Evolutionary conservation across 1,284 basidiomycete species (phyloP), one percentile per base, ranked within the genome.

Genomic region (Cutaneotrichosporon sp.): DNA sequence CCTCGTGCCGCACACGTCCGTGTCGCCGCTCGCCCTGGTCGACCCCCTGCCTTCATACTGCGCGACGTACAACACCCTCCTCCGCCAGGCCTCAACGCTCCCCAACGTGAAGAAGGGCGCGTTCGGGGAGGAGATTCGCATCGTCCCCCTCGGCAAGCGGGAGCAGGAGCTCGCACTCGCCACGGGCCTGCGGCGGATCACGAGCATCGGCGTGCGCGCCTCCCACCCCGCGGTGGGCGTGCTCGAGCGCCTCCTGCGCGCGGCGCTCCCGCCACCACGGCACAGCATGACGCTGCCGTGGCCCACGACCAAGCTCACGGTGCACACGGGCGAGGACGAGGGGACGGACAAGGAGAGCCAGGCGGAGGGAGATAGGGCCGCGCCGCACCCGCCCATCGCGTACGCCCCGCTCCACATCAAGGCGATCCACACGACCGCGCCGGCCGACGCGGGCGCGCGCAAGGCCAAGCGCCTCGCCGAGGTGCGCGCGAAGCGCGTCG

Each of bases 331-430:
- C 36, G 55, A 49, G 36, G 18, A 16, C 18, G 38, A 42, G 38
- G 33, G 16, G n/a, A 53, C 22, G 51, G 51, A 38, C 2, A 53
- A 20, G 31, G 51, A 27, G 9, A n/a, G 20, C 13, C 27, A 58
- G 20, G 43, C 36, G 25, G 58, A 51, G 33, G 25, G 1, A 16
- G 55, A 52, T 9, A 38, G 55, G 42, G 20, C 45, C 2, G 24
- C 38, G 34, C 34, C 58, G 25, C 67, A 64, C 10, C 29, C 66
- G 0, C 64, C 71, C 2, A 62, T 75, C 3, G 66, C 73, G 49
- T 79, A 78, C 62, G 81, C 89, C 43, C 87, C 89, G 5, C 89
- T 92, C 0, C 88, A 91, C 70, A 84, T 94, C 72, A 95, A 95
- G 74, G 91, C 92, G 63, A 78, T 94, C n/a, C 84, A 84, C 24